These are phyloP conservation scores for Verticillium albo-atrum DNA, from an alignment of 2,329 filamentous ascomycete species.

Conservation along the genomic window DNA sequence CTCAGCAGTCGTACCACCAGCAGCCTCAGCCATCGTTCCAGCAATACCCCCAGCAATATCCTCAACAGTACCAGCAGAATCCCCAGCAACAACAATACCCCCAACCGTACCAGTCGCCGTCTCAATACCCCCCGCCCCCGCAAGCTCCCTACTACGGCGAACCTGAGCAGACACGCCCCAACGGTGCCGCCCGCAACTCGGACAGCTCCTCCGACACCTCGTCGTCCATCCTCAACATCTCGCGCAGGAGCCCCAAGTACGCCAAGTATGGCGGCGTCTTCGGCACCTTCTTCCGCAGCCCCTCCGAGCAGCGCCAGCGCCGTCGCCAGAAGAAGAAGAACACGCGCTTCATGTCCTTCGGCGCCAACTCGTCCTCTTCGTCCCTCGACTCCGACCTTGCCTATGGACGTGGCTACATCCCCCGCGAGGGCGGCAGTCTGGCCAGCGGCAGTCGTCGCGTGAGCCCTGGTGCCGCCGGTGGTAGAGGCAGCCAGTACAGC, in stretches of 20 bases:
- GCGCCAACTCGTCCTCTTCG: slow-evolving; percentile 58
- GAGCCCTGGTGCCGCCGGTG: not conserved
- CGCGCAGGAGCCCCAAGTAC: slow-evolving; percentile 43
- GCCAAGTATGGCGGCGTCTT: slow-evolving; percentile 51
- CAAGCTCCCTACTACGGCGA: not conserved
- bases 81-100: slow-evolving; percentile 10
- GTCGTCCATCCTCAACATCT: slow-evolving; percentile 63
- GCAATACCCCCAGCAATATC: not conserved
- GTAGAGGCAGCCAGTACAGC: slow-evolving; percentile 17
- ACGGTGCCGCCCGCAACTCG: slow-evolving; percentile 10
- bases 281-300: slow-evolving; percentile 57
- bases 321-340: slow-evolving; percentile 36
- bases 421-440: slow-evolving; percentile 26
- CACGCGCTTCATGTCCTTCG: slow-evolving; percentile 52
- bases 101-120: slow-evolving; percentile 3
- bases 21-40: slow-evolving; percentile 11
- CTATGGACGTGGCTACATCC: slow-evolving; percentile 58
- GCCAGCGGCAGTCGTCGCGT: not conserved
- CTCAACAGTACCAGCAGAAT: slow-evolving; percentile 12
- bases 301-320: slow-evolving; percentile 48
- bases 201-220: slow-evolving; percentile 48
- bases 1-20: slow-evolving; percentile 13
- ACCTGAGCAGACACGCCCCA: not conserved
- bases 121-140: slow-evolving; percentile 9
- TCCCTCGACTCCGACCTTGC: slow-evolving; percentile 65